A percentile compares a stretch with the other conserved stretches of the same genome.
phyloP scores from a whole-genome alignment of 2,329 filamentous ascomycete genomes.

The Dichotomopilus funicola region DNA sequence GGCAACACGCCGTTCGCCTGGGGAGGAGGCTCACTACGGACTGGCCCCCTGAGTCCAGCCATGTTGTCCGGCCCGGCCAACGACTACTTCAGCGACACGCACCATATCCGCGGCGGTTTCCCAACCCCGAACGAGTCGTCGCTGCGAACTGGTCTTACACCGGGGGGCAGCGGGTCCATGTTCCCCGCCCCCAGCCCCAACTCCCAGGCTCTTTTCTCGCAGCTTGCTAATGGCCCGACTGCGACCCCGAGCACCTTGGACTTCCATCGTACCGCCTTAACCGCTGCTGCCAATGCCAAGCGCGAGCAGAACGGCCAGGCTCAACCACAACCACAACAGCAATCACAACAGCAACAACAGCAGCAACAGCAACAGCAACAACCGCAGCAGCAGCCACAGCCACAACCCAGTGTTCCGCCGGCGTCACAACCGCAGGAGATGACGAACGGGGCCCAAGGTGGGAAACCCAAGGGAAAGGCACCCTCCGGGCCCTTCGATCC shows the following conservation, averaged over 20 bases:
- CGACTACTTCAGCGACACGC: constrained; percentile 83
- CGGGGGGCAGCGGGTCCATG: constrained; percentile 93
- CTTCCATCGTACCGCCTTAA: constrained; percentile 89
- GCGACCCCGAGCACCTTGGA: constrained; percentile 87
- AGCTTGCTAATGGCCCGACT: constrained; percentile 64
- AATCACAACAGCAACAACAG: constrained; percentile 29
- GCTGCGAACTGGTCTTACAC: constrained; percentile 82
- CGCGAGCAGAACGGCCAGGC: constrained; percentile 34
- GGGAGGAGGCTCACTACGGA: constrained; percentile 76
- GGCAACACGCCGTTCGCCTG: constrained; percentile 72
- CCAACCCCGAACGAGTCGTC: constrained; percentile 96
- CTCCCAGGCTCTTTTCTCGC: constrained; percentile 74
- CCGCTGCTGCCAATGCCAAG: constrained; percentile 60
- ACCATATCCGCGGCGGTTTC: constrained; percentile 73
- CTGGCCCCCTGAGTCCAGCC: constrained; percentile 89
- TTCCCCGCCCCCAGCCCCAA: constrained; percentile 88
- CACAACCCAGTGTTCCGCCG: constrained; percentile 23
- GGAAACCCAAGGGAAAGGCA: constrained; percentile 46
- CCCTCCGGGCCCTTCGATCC: constrained; percentile 67
- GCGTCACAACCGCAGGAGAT: constrained; percentile 51
- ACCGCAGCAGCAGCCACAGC: constrained; percentile 31
- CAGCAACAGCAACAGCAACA: background rate
- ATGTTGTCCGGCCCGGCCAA: constrained; percentile 85
- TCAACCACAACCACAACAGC: constrained; percentile 19
- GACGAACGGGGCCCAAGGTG: constrained; percentile 33